Base-by-base conservation (phyloP, 73 alveolate genomes). In the Breviolum minutum region DNA sequence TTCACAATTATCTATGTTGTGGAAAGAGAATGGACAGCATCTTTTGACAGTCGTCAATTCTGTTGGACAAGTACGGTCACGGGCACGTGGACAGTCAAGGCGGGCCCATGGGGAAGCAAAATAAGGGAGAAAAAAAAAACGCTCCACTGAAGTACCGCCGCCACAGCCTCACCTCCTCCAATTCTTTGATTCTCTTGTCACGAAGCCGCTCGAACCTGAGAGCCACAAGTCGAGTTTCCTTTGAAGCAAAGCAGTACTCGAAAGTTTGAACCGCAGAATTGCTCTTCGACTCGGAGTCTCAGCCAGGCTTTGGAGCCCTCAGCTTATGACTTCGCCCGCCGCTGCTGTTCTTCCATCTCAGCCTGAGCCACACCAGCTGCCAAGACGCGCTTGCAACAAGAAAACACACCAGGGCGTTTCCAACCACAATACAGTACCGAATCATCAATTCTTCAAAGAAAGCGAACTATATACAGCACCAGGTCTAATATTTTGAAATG, bases 311-410 rank as follows among this genome's bases (percentile, higher is more conserved):
- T 61, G 63, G 26, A n/a, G 8, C 11, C 87, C 87, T 30, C 22
- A 77, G 87, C 11, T 63, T 11, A 22, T 54, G 64, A 91, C 97
- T 91, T 91, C 8, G 97, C 97, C 11, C 97, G 97, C 19, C 97
- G 97, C 77, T 91, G 97, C 88, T 91, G 97, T 63, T 91, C 97
- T 63, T 91, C 97, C 97, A 91, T 91, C 14, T 91, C 97, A 22
- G 97, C 97, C 97, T 91, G 9, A 13, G 24, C 61, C 13, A 71
- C 48, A 73, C 60, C 54, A 73, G 27, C 83, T 19, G 0, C 54
- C 54, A 73, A 32, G 20, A 10, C 87, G 54, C 54, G 54, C 54
- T 3, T 40, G 54, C 54, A 40, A 40, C 54, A 40, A 40, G 3
- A 40, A 40, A 40, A 40, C 3, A 40, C 54, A 3, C 54, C 54